Evolutionary conservation across 1,139 yeast species (phyloP).

Genomic region (Blastobotrys indianensis): DNA sequence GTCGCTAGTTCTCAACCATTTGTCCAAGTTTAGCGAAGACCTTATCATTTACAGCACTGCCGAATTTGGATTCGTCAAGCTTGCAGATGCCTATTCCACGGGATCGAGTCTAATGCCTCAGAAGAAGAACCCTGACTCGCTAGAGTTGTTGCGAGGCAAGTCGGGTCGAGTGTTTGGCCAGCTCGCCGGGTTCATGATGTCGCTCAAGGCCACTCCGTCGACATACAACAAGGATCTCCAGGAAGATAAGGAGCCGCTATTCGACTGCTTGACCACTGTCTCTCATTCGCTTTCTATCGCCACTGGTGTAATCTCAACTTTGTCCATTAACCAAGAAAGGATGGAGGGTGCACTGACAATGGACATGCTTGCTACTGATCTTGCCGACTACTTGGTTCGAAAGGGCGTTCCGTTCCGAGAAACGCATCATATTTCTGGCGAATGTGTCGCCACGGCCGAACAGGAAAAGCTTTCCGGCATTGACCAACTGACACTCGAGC

Average conservation of each 20-base stretch:
- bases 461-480: conserved; percentile 66
- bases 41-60: conserved; percentile 93
- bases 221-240: conserved; percentile 98
- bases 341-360: conserved; percentile 89
- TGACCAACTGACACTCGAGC: conserved; percentile 69
- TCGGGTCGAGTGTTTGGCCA: conserved; percentile 97
- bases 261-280: conserved; percentile 83
- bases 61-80: conserved; percentile 87
- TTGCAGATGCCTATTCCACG: conserved; percentile 97
- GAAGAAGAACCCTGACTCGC: conserved; percentile 95
- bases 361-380: conserved; percentile 98
- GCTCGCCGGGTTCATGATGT: conserved; percentile 91
- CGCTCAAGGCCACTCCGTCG: conserved; percentile 91
- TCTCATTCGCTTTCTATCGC: conserved; percentile 92
- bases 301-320: conserved; percentile 90
- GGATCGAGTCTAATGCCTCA: conserved; percentile 99
- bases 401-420: conserved; percentile 99
- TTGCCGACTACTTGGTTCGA: conserved; percentile 95
- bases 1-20: conserved; percentile 90
- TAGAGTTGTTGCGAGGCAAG: conserved; percentile 92
- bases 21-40: conserved; percentile 91
- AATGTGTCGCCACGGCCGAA: conserved; percentile 90
- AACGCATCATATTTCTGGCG: conserved; percentile 97
- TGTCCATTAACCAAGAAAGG: conserved; percentile 59
- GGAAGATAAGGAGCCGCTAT: conserved; percentile 96